Evolutionary conservation across 208 protist species (phyloP), one percentile per base, ranked within the genome.

Genomic region (Vickermania spadyakhi): DNA sequence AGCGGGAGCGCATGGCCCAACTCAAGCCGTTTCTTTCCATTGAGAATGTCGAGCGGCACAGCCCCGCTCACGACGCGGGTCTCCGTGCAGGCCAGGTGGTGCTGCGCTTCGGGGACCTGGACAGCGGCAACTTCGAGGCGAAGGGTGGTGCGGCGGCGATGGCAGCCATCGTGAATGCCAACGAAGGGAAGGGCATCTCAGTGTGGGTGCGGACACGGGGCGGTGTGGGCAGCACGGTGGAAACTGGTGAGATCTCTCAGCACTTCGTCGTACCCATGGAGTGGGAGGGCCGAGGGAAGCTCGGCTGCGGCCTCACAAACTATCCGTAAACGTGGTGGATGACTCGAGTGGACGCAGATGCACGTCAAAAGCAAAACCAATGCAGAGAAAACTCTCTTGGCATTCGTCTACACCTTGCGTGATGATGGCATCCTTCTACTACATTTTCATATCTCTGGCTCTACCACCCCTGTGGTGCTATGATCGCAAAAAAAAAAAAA

Each of bases 261-360:
- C 28, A 91, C 2, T 66, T 81, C 23, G 27, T 94, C 18, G 74
- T 91, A 28, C 82, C 83, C 30, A 77, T 79, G 60, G 66, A 67
- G 13, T 91, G 87, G 87, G 28, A 27, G 0, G 87, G 87, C n/a
- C 62, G 56, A 0, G 87, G 87, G 2, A 67, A 91, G 54, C 72
- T 94, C 11, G 87, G 87, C 30, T 91, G 87, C 67, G 70, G 76
- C 2, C 76, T 94, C 55, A n/a, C n/a, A n/a, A n/a, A n/a, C n/a
- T n/a, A n/a, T n/a, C n/a, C n/a, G n/a, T n/a, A n/a, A n/a, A n/a
- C n/a, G n/a, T n/a, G n/a, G n/a, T n/a, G n/a, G n/a, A n/a, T n/a
- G n/a, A n/a, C n/a, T n/a, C n/a, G n/a, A n/a, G n/a, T n/a, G n/a
- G n/a, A n/a, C n/a, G n/a, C n/a, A n/a, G n/a, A n/a, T n/a, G n/a